phyloP scores from a whole-genome alignment of 202 grass and related monocot genomes.

The Carex arenaria region DNA sequence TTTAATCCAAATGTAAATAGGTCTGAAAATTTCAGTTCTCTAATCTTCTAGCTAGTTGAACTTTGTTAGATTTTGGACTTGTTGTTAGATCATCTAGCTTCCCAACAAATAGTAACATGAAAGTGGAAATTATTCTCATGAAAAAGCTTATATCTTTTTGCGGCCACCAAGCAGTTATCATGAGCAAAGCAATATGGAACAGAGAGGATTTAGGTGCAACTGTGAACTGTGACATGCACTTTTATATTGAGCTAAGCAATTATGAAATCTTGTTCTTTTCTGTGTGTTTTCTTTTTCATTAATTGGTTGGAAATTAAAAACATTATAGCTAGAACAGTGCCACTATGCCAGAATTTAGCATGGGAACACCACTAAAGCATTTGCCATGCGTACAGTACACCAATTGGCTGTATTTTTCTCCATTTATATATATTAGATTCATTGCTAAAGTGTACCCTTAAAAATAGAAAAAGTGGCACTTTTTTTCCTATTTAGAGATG shows the following conservation, averaged over 20 bases:
- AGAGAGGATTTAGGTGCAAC: too few species aligned
- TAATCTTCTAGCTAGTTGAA: too few species aligned
- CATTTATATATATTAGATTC: constrained; percentile 7
- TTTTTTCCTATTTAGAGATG: constrained; percentile 13
- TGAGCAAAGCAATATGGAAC: too few species aligned
- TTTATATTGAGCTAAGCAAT: too few species aligned
- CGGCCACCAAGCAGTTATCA: background rate
- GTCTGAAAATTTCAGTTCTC: too few species aligned
- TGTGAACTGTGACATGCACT: too few species aligned
- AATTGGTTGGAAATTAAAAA: too few species aligned
- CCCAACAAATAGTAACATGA: background rate
- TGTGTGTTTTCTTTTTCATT: too few species aligned
- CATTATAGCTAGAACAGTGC: background rate
- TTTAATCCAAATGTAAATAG: too few species aligned
- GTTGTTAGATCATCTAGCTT: background rate
- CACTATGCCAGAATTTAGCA: constrained; percentile 9
- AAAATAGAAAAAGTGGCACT: background rate
- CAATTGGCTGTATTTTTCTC: constrained; percentile 10
- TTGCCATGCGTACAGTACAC: background rate
- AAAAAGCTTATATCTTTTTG: constrained; percentile 2
- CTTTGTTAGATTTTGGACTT: background rate
- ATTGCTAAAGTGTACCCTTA: constrained; percentile 14
- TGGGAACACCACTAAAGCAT: constrained; percentile 25
- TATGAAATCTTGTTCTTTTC: too few species aligned
- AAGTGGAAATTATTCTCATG: background rate